A percentile compares a stretch with the other conserved stretches of the same genome.
These are phyloP conservation scores for Pythium phragmitis DNA, from an alignment of 352 stramenopile species.

Conservation along the genomic window DNA sequence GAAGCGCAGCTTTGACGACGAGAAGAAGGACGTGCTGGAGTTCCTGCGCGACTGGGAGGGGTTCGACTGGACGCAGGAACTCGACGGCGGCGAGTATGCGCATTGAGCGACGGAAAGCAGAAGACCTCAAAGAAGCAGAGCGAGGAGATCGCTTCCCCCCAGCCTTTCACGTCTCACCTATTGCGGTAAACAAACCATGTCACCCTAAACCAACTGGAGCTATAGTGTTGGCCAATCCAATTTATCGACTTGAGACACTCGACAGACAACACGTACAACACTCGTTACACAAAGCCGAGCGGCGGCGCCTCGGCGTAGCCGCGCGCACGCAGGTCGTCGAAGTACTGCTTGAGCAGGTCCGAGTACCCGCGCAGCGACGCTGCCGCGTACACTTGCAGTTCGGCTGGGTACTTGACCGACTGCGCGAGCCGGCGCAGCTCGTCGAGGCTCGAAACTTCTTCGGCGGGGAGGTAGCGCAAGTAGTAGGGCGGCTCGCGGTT, in stretches of 20 bases:
- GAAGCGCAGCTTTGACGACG: slow-evolving; percentile 43
- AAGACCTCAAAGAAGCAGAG: too few species aligned
- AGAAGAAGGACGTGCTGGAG: slow-evolving; percentile 58
- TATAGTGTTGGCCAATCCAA: too few species aligned
- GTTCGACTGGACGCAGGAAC: slow-evolving; percentile 75
- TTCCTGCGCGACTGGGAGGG: slow-evolving; percentile 67
- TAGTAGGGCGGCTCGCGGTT: slow-evolving; percentile 70
- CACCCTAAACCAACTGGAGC: too few species aligned
- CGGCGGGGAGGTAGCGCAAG: slow-evolving; percentile 61
- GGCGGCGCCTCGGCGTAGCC: slow-evolving; percentile 48
- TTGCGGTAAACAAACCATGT: too few species aligned
- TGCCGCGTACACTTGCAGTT: slow-evolving; percentile 58
- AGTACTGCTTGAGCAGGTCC: slow-evolving; percentile 71
- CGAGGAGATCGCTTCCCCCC: too few species aligned
- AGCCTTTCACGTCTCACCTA: too few species aligned
- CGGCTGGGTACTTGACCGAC: slow-evolving; percentile 49
- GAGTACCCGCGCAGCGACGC: slow-evolving; percentile 62
- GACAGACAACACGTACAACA: too few species aligned
- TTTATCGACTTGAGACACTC: too few species aligned
- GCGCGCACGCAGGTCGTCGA: slow-evolving; percentile 43
- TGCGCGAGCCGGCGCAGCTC: slow-evolving; percentile 56
- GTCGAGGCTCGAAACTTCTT: slow-evolving; percentile 61
- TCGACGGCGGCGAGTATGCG: slow-evolving; percentile 62
- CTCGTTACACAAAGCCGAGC: slow-evolving; percentile 37
- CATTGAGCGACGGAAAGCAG: background rate